Evolutionary conservation across 2,329 filamentous ascomycete genomes (phyloP).

Genomic region (Colletotrichum endophyticum): DNA sequence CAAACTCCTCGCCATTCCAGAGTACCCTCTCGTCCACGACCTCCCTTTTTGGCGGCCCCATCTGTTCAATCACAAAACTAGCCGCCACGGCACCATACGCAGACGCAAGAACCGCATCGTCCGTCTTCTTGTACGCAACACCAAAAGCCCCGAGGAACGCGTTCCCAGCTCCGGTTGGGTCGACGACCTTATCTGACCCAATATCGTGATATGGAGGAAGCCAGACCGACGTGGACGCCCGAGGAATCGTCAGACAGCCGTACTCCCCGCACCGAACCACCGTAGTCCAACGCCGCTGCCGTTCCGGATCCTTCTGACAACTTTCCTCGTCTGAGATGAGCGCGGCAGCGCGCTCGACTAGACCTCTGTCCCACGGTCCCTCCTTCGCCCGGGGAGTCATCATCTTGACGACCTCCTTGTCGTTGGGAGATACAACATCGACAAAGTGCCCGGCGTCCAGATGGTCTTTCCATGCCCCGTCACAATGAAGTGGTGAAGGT

Average conservation of each 20-base stretch:
- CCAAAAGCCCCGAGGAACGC: slow-evolving; percentile 5
- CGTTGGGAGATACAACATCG: neutral
- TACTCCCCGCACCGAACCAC: neutral
- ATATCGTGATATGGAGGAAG: neutral
- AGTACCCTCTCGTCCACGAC: neutral
- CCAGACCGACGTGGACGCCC: neutral
- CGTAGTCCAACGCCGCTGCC: neutral
- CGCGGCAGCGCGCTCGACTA: neutral
- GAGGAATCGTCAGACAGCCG: neutral
- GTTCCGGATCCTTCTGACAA: rapidly evolving
- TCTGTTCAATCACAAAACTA: slow-evolving; percentile 10
- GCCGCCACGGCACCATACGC: slow-evolving; percentile 10
- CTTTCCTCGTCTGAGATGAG: neutral
- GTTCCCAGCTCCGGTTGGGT: neutral
- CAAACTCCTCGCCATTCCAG: slow-evolving; percentile 15
- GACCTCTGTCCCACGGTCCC: neutral
- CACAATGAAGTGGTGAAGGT: neutral
- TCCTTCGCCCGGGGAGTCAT: rapidly evolving
- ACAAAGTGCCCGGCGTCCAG: neutral
- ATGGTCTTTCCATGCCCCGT: neutral
- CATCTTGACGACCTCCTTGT: neutral
- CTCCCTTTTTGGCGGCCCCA: neutral
- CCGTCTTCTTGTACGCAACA: neutral
- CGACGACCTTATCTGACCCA: neutral
- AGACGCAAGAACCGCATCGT: neutral